A percentile compares a stretch with the other conserved stretches of the same genome.
These are phyloP conservation scores for Kuraishia hungarica DNA, from an alignment of 805 yeast species.

Conservation along the genomic window DNA sequence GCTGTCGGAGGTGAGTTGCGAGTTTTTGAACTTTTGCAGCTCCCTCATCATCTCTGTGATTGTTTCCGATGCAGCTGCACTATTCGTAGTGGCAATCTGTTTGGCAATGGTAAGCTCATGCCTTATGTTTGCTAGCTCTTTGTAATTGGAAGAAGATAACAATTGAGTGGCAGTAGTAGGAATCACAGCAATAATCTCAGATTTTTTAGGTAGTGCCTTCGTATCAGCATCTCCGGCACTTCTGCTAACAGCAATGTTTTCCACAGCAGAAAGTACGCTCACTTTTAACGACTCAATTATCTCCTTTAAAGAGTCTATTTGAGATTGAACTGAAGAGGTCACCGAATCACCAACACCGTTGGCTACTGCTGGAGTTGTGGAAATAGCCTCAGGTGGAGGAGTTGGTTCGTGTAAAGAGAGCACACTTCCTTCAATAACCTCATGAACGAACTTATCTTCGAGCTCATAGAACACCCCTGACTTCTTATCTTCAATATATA, in stretches of 20 bases:
- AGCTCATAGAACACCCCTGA: constrained; percentile 66
- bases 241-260: background rate
- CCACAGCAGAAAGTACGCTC: constrained; percentile 7
- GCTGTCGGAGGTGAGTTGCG: constrained; percentile 26
- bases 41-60: constrained; percentile 35
- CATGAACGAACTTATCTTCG: constrained; percentile 57
- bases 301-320: background rate
- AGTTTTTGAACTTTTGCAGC: constrained; percentile 41
- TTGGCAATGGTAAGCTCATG: constrained; percentile 52
- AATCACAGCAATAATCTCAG: background rate
- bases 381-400: background rate
- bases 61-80: constrained; percentile 29
- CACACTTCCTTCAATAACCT: constrained; percentile 51
- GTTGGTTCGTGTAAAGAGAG: constrained; percentile 46
- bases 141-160: constrained; percentile 3
- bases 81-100: constrained; percentile 42
- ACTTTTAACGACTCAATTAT: background rate
- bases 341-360: background rate
- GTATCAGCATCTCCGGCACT: background rate
- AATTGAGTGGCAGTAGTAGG: background rate
- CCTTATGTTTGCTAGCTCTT: constrained; percentile 36
- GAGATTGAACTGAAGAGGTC: background rate
- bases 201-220: background rate
- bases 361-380: background rate
- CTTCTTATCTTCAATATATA: constrained; percentile 58